phyloP scores from a whole-genome alignment of 495 filamentous ascomycete genomes.

The Neurospora pannonica region DNA sequence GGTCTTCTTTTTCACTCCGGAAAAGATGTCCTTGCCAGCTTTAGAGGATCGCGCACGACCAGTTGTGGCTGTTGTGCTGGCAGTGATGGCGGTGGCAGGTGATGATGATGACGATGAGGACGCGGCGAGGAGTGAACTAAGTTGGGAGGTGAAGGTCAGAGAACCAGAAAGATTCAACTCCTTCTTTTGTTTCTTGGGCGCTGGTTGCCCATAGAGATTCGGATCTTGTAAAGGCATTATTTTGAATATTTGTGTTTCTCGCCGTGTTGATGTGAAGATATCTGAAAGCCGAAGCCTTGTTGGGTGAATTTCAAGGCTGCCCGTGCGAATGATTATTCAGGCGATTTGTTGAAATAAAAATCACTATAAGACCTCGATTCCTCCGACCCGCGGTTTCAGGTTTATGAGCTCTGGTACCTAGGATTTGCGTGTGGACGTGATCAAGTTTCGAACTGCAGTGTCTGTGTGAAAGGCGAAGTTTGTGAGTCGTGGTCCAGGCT shows the following conservation, averaged over 20 bases:
- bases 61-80: slow-evolving; percentile 20
- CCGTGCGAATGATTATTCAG: not conserved
- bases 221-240: slow-evolving; percentile 45
- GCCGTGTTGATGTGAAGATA: not conserved
- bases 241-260: not conserved
- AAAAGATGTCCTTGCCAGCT: slow-evolving; percentile 61
- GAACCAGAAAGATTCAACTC: slow-evolving; percentile 61
- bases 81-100: slow-evolving; percentile 2
- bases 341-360: not conserved
- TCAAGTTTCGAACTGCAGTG: not conserved
- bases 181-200: slow-evolving; percentile 48
- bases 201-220: slow-evolving; percentile 68
- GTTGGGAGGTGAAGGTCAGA: slow-evolving; percentile 69
- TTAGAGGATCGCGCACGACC: slow-evolving; percentile 60
- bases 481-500: not conserved
- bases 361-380: not conserved
- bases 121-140: slow-evolving; percentile 60
- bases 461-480: not conserved
- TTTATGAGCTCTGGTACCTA: not conserved
- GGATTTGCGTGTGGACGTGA: not conserved
- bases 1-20: slow-evolving; percentile 55
- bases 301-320: not conserved
- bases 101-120: slow-evolving; percentile 25
- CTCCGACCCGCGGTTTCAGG: not conserved
- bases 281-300: not conserved